A percentile compares a stretch with the other conserved stretches of the same genome.
phyloP scores from a whole-genome alignment of 768 basidiomycete species.

The Pulveroboletus sp. region DNA sequence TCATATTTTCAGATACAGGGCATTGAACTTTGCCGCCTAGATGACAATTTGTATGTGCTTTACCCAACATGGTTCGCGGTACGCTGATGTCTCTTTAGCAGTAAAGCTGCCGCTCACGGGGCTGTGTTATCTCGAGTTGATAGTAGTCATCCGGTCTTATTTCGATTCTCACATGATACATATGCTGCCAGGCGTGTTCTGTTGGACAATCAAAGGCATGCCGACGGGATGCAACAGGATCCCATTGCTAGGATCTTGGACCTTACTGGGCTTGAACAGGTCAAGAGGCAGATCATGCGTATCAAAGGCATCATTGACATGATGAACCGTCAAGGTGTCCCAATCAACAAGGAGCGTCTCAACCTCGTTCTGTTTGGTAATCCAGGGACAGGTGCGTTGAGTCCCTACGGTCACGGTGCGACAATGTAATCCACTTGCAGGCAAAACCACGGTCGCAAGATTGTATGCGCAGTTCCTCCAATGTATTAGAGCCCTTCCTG shows the following conservation, averaged over 20 bases:
- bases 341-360: slow-evolving; percentile 52
- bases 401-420: background rate
- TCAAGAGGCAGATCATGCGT: slow-evolving; percentile 54
- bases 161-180: background rate
- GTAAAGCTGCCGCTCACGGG: slow-evolving; percentile 50
- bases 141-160: slow-evolving; percentile 35
- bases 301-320: slow-evolving; percentile 59
- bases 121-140: slow-evolving; percentile 38
- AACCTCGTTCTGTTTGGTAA: slow-evolving; percentile 67
- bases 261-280: slow-evolving; percentile 64
- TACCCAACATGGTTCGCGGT: slow-evolving; percentile 6
- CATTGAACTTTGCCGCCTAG: slow-evolving; percentile 6
- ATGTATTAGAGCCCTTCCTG: slow-evolving; percentile 51
- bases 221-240: slow-evolving; percentile 46
- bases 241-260: slow-evolving; percentile 65
- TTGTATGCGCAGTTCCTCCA: slow-evolving; percentile 61
- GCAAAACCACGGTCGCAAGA: slow-evolving; percentile 68
- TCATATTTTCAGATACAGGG: slow-evolving; percentile 11
- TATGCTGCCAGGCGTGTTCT: slow-evolving; percentile 3
- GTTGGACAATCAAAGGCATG: slow-evolving; percentile 47
- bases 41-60: slow-evolving; percentile 6
- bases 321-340: slow-evolving; percentile 45
- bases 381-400: slow-evolving; percentile 60
- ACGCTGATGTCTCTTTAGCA: slow-evolving; percentile 15
- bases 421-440: slow-evolving; percentile 27